Evolutionary conservation across 306 rosid species (phyloP).

Genomic region (Prunus padus): DNA sequence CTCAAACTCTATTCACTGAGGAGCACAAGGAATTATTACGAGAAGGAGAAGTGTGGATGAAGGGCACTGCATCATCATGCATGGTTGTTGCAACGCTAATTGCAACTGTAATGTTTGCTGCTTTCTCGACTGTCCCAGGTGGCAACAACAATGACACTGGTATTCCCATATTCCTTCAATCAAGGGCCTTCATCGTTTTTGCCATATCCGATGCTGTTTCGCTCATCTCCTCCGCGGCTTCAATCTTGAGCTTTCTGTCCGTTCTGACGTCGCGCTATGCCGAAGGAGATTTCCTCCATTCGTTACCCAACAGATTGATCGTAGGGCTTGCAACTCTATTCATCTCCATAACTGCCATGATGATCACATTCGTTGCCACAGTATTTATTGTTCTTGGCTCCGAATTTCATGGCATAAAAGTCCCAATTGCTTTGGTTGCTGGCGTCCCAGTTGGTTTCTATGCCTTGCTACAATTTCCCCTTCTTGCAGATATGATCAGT

Average conservation of each 20-base stretch:
- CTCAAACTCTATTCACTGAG: conserved; percentile 2
- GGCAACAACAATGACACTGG: conserved; percentile 9
- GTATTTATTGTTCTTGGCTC: neutral
- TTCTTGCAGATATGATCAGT: conserved; percentile 4
- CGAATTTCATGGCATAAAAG: neutral
- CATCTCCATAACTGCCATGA: conserved; percentile 40
- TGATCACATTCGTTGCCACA: conserved; percentile 39
- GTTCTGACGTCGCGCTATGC: conserved; percentile 39
- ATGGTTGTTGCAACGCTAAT: conserved; percentile 14
- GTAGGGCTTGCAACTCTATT: conserved; percentile 45
- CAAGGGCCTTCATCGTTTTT: neutral
- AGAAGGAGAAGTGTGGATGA: conserved; percentile 17
- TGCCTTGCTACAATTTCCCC: neutral
- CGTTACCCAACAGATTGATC: conserved; percentile 40
- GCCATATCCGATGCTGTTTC: conserved; percentile 46
- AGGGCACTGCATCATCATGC: conserved; percentile 13
- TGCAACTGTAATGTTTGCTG: conserved; percentile 14
- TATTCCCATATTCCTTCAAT: conserved; percentile 7
- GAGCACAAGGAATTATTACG: conserved; percentile 1
- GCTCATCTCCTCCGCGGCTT: conserved; percentile 45
- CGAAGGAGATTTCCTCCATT: conserved; percentile 45
- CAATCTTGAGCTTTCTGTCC: conserved; percentile 45
- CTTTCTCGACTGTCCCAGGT: neutral
- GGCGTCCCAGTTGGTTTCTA: conserved; percentile 9
- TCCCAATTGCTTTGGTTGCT: conserved; percentile 10